Percentiles rank a stretch among this genome's conserved stretches.
These are phyloP conservation scores for Claviceps sp. DNA, from an alignment of 2,329 filamentous ascomycete genomes.

Conservation along the genomic window DNA sequence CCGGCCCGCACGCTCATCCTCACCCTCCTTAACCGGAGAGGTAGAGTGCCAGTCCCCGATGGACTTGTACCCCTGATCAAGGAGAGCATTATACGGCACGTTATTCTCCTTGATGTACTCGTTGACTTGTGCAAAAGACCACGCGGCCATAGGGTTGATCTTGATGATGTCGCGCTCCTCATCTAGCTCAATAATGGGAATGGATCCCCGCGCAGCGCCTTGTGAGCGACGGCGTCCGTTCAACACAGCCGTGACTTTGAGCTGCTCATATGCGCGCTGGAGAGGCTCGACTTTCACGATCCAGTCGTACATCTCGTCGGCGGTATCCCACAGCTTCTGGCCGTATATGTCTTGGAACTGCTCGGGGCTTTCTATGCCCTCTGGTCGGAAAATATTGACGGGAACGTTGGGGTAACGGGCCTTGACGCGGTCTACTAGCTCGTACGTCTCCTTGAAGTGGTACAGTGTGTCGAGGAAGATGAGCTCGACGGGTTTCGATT, in stretches of 20 bases:
- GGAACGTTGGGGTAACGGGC: conserved; percentile 64
- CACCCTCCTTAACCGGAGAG: conserved; percentile 72
- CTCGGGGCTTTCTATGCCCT: conserved; percentile 54
- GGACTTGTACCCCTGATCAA: conserved; percentile 94
- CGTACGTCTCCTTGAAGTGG: conserved; percentile 67
- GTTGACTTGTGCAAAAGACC: conserved; percentile 83
- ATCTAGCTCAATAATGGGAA: conserved; percentile 87
- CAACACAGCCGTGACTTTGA: conserved; percentile 79
- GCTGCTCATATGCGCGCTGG: conserved; percentile 75
- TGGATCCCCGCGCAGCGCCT: conserved; percentile 78
- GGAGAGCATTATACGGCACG: conserved; percentile 84
- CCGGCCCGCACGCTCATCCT: conserved; percentile 89
- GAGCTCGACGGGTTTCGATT: conserved; percentile 46
- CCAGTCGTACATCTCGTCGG: conserved; percentile 89
- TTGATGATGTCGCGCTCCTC: conserved; percentile 82
- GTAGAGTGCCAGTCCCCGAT: conserved; percentile 98
- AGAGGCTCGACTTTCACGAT: conserved; percentile 95
- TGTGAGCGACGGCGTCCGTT: conserved; percentile 87
- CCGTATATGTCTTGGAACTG: conserved; percentile 80
- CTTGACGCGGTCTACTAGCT: conserved; percentile 60
- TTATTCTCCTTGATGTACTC: conserved; percentile 73
- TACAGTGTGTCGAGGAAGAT: conserved; percentile 78
- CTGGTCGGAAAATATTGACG: conserved; percentile 83
- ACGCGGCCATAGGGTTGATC: conserved; percentile 93
- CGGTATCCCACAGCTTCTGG: conserved; percentile 67